Evolutionary conservation across 169 alveolate species (phyloP), one percentile per base, ranked within the genome.

Genomic region (Plasmodium coatneyi): DNA sequence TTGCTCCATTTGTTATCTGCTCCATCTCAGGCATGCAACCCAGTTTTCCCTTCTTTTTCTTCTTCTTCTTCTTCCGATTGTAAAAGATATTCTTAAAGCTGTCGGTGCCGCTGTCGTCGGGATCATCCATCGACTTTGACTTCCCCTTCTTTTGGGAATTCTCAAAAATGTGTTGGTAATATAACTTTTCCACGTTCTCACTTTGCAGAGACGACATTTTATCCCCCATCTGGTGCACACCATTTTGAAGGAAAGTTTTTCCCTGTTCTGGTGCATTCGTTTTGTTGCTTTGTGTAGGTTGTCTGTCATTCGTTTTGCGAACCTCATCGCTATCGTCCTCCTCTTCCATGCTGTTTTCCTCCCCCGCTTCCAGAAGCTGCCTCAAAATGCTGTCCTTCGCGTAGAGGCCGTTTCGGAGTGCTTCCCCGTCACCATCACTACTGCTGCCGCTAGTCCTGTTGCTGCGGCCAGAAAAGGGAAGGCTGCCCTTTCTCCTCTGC

Each of bases 121-220:
- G 36, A 9, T 66, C 36, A 14, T 22, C 36, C 36, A 66, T 9
- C 39, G 39, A 32, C 3, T 32, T 32, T 2, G 76, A 66, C 4
- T 66, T 66, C 41, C n/a, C 76, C 3, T 22, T 66, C 9, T 22
- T 4, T 0, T 66, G n/a, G 5, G 19, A 19, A 16, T 81, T 46
- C 39, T 81, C 72, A 81, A 81, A 81, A 81, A 81, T 81, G 19
- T 81, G 7, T 25, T 81, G 60, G 39, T 81, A 81, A 81, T 81
- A 81, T 6, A 81, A 54, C 28, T 49, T 46, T 22, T 81, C 89
- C 16, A 32, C 41, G n/a, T 14, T 76, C 3, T 76, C 56, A 25
- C 28, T 36, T 28, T 76, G 76, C 36, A 19, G 36, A 49, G 60
- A 14, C 0, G 76, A 22, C 14, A 66, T 66, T 25, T 66, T n/a